Percentiles rank a stretch among this genome's conserved stretches.
phyloP scores from a whole-genome alignment of 305 asterid genomes.

The Ajuga reptans region DNA sequence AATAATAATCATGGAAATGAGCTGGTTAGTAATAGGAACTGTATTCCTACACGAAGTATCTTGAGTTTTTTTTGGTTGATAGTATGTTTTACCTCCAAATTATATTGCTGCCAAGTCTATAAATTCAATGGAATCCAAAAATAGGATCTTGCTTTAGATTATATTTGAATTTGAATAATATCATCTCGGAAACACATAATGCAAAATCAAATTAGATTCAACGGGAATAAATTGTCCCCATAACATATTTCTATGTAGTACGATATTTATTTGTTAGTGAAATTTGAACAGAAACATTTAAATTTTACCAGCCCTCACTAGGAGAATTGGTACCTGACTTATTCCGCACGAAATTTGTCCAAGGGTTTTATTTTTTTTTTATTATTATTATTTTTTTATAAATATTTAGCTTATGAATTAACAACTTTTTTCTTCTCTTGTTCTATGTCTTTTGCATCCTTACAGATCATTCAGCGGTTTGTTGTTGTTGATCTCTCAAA shows the following conservation, averaged over 20 bases:
- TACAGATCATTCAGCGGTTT: constrained; percentile 84
- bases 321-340: too few species aligned
- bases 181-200: not conserved
- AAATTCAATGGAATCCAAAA: not conserved
- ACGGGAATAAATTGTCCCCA: not conserved
- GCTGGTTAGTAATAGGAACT: not conserved
- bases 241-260: not conserved
- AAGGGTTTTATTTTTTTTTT: too few species aligned
- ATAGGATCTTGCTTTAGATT: not conserved
- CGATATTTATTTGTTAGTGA: not conserved
- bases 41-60: not conserved
- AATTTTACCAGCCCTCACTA: not conserved
- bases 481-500: constrained; percentile 90
- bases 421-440: not conserved
- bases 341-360: too few species aligned
- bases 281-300: not conserved
- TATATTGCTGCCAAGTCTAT: not conserved
- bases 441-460: constrained; percentile 15
- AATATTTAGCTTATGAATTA: not conserved
- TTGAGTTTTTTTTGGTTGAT: not conserved
- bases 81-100: not conserved
- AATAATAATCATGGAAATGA: not conserved
- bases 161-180: not conserved
- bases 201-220: not conserved
- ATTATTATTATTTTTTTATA: too few species aligned